phyloP scores from a whole-genome alignment of 2,329 filamentous ascomycete species.

The Stemphylium vesicarium region DNA sequence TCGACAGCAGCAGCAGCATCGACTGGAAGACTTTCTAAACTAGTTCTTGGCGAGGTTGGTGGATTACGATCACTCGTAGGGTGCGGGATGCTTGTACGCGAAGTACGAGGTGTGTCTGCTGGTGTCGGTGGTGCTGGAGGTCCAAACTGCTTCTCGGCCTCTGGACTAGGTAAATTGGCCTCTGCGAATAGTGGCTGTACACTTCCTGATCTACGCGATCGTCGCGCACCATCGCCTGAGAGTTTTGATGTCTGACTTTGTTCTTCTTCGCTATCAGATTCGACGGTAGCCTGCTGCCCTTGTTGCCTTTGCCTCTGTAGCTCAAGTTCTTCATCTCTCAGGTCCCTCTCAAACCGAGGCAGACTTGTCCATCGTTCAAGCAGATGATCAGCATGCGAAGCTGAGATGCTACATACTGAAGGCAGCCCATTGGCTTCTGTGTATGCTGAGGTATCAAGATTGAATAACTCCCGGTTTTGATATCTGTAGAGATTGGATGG shows the following conservation, averaged over 20 bases:
- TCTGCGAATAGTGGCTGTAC: slow-evolving; percentile 42
- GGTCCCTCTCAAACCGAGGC: slow-evolving; percentile 37
- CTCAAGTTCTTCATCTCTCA: slow-evolving; percentile 33
- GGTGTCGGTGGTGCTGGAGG: slow-evolving; percentile 36
- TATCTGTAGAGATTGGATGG: slow-evolving; percentile 37
- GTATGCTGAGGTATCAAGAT: slow-evolving; percentile 28
- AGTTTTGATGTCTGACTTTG: slow-evolving; percentile 16
- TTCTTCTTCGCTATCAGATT: slow-evolving; percentile 46
- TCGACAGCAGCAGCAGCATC: slow-evolving; percentile 41
- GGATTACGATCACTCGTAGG: slow-evolving; percentile 16
- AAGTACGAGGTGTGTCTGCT: slow-evolving; percentile 33
- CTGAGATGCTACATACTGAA: slow-evolving; percentile 31
- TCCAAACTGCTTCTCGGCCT: slow-evolving; percentile 23
- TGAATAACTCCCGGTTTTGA: slow-evolving; percentile 35
- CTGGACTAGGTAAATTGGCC: slow-evolving; percentile 28
- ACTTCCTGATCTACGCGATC: slow-evolving; percentile 24
- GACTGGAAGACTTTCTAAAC: slow-evolving; percentile 35
- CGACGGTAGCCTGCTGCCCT: slow-evolving; percentile 41
- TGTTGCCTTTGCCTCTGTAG: slow-evolving; percentile 32
- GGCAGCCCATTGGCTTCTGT: slow-evolving; percentile 32
- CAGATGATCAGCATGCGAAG: slow-evolving; percentile 34
- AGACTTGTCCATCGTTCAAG: slow-evolving; percentile 44
- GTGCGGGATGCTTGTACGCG: slow-evolving; percentile 19
- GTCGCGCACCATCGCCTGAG: slow-evolving; percentile 14
- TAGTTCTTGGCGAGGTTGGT: slow-evolving; percentile 33